Evolutionary conservation across 2,329 filamentous ascomycete species (phyloP), one percentile per base, ranked within the genome.

Genomic region (Eurotiales sp.): DNA sequence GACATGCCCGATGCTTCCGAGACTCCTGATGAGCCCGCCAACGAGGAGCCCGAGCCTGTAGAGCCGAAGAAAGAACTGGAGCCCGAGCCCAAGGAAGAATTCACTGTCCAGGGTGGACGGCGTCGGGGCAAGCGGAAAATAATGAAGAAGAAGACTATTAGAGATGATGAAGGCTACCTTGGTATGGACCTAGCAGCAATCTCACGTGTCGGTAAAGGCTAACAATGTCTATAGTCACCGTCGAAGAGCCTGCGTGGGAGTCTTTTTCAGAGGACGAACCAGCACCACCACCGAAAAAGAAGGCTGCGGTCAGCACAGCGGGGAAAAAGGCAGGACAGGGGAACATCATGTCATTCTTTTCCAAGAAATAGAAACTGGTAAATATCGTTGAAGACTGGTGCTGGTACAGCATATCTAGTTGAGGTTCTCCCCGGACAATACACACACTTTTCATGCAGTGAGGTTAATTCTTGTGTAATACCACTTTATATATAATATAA

Each of bases 181-280:
- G 87, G 88, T 91, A 77, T 69, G 83, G 71, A 44, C 27, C 19
- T 17, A 14, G n/a, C 7, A 14, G 1, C n/a, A 8, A 4, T 36
- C 12, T 19, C 19, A 29, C 27, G n/a, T 22, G 17, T 17, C 11
- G 17, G 22, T 6, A 40, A 15, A 50, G 52, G 57, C 59, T 41
- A 29, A 6, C 49, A 46, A 37, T 2, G 61, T n/a, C 25, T 19
- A 29, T 30, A 93, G 91, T 96, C 27, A 96, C 90, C 2, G 86
- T 86, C 58, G 88, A 95, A 69, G 90, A 95, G 64, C 72, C 81
- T 0, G 86, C 79, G 0, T 96, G 91, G 91, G 91, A 96, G 67
- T 92, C 87, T 0, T 96, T 95, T 72, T 95, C 90, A 0, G 91
- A 96, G 66, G 90, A 95, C 57, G 90, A 96, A 58, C 81, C 84